Evolutionary conservation across 805 yeast species (phyloP).

Genomic region (Ogataea methylovora): DNA sequence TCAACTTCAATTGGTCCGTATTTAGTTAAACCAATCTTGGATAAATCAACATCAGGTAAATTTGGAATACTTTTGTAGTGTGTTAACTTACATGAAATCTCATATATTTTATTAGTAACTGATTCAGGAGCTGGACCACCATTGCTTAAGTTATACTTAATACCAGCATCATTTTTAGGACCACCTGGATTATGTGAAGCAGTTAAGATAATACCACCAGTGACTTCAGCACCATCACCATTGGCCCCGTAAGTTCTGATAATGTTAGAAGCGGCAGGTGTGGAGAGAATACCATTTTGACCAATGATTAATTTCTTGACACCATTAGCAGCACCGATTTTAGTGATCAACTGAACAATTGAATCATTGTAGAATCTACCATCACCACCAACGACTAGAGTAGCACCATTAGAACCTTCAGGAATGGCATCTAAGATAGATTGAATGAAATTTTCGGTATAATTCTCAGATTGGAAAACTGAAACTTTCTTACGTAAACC

Average conservation of each 20-base stretch:
- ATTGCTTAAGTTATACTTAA: conserved; percentile 87
- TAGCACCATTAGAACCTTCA: conserved; percentile 69
- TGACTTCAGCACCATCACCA: conserved; percentile 39
- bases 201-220: conserved; percentile 94
- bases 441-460: conserved; percentile 92
- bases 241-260: conserved; percentile 52
- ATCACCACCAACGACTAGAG: conserved; percentile 92
- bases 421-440: conserved; percentile 82
- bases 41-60: conserved; percentile 59
- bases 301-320: conserved; percentile 82
- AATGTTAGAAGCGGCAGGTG: conserved; percentile 95
- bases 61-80: conserved; percentile 52
- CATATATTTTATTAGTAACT: conserved; percentile 83
- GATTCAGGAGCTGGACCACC: conserved; percentile 99
- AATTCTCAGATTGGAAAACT: conserved; percentile 69
- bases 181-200: conserved; percentile 99
- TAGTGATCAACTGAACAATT: conserved; percentile 73
- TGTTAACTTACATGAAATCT: conserved; percentile 49
- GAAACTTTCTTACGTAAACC: conserved; percentile 89
- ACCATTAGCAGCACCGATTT: conserved; percentile 87
- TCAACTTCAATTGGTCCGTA: conserved; percentile 67
- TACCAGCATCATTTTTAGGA: conserved; percentile 84
- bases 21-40: conserved; percentile 40
- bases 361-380: conserved; percentile 86
- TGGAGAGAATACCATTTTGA: conserved; percentile 79